Percentiles rank a stretch among this genome's conserved stretches.
Conservation (phyloP, 75 land plant genomes). For the Azolla pinnata region DNA sequence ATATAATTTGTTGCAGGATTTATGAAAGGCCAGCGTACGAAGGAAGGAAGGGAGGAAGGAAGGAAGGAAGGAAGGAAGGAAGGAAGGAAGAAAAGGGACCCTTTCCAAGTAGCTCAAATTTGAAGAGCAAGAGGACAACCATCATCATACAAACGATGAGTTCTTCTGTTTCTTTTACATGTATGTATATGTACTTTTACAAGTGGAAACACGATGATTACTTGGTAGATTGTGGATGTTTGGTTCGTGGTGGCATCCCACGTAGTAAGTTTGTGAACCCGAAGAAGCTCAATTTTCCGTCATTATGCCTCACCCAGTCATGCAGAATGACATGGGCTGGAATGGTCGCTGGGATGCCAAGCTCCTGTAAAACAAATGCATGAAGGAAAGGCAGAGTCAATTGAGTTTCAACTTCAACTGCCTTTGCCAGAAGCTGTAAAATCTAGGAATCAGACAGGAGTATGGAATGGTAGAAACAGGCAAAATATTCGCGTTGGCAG, state of each 20-base stretch:
- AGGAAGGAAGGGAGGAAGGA: too few species aligned
- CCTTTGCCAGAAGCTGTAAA: background rate
- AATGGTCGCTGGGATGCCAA: constrained; percentile 18
- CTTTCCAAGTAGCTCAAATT: background rate
- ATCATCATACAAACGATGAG: too few species aligned
- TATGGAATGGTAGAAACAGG: background rate
- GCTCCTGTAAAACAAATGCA: constrained; percentile 11
- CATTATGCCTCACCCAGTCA: constrained; percentile 34
- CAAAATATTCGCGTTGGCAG: background rate
- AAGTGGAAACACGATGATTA: background rate
- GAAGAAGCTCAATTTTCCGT: constrained; percentile 32
- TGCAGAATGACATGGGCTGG: constrained; percentile 27
- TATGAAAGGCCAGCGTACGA: too few species aligned
- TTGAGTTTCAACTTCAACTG: too few species aligned
- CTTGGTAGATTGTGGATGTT: background rate
- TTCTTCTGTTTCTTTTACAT: too few species aligned
- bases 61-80: background rate
- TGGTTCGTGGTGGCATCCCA: constrained; percentile 17
- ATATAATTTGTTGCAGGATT: too few species aligned
- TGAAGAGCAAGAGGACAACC: background rate
- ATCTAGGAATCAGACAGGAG: background rate
- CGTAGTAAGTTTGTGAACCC: constrained; percentile 39
- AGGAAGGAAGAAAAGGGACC: background rate
- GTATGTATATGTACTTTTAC: background rate
- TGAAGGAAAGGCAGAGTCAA: background rate